Conservation (phyloP, 2,329 filamentous ascomycete genomes). For the Penicillium aurantiogriseum region DNA sequence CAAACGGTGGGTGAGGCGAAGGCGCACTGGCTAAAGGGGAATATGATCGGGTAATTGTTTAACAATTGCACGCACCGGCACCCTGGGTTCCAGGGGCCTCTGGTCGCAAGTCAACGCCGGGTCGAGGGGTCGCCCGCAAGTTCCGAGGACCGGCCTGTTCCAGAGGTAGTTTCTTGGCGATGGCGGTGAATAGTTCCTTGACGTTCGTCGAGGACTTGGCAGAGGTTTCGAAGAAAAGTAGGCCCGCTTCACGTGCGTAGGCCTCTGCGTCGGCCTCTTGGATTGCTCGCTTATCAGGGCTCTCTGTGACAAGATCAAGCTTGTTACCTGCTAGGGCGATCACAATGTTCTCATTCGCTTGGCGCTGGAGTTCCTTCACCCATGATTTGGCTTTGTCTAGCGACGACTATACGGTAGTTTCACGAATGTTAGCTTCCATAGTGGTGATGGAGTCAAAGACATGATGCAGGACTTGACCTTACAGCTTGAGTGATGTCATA, state of each 20-base stretch:
- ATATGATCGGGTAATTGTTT: slow-evolving; percentile 26
- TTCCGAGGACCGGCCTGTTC: slow-evolving; percentile 94
- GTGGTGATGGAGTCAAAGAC: slow-evolving; percentile 1
- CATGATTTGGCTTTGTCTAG: slow-evolving; percentile 98
- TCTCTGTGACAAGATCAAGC: slow-evolving; percentile 89
- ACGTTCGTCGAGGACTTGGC: slow-evolving; percentile 98
- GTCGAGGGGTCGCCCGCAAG: slow-evolving; percentile 63
- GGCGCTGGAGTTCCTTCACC: slow-evolving; percentile 98
- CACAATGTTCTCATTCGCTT: slow-evolving; percentile 99
- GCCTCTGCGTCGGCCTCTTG: slow-evolving; percentile 85
- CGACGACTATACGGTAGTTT: slow-evolving; percentile 64
- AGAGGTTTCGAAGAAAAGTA: slow-evolving; percentile 97
- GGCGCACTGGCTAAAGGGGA: not conserved
- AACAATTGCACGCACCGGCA: slow-evolving; percentile 64
- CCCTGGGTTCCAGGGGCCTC: slow-evolving; percentile 61
- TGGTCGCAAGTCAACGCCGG: slow-evolving; percentile 66
- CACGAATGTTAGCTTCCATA: slow-evolving; percentile 16
- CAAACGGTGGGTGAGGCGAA: not conserved
- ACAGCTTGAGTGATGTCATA: slow-evolving; percentile 99
- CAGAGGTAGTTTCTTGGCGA: slow-evolving; percentile 94
- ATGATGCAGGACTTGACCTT: slow-evolving; percentile 42
- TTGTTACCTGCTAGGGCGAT: slow-evolving; percentile 98
- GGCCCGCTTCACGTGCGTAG: slow-evolving; percentile 87
- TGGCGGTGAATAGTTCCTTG: slow-evolving; percentile 90
- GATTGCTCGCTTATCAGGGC: slow-evolving; percentile 94